A percentile compares a stretch with the other conserved stretches of the same genome.
These are phyloP conservation scores for Veloporphyrellus conicus DNA, from an alignment of 1,284 basidiomycete species.

Conservation along the genomic window DNA sequence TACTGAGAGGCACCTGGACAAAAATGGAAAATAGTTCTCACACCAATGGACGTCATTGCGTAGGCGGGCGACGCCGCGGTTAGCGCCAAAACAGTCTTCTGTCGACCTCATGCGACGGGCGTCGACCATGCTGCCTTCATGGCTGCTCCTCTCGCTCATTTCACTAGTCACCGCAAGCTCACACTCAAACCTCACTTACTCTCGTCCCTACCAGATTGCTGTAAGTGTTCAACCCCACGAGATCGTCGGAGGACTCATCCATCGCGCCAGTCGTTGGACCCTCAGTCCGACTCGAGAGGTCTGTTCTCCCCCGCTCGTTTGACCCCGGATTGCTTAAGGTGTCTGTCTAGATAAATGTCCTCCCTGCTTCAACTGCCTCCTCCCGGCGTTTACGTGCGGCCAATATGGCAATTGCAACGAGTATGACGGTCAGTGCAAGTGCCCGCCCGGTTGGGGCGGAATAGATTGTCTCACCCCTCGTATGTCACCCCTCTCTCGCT, in stretches of 20 bases:
- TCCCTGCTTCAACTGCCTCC: constrained; percentile 71
- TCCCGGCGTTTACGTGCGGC: constrained; percentile 68
- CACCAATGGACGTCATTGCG: no score
- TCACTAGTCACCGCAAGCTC: constrained; percentile 5
- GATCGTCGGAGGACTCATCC: constrained; percentile 10
- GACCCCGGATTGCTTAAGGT: neutral
- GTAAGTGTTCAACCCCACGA: constrained; percentile 16
- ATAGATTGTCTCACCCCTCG: constrained; percentile 75
- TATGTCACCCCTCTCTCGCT: constrained; percentile 33
- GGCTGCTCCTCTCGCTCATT: constrained; percentile 17
- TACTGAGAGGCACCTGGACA: no score
- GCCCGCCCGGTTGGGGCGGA: constrained; percentile 79
- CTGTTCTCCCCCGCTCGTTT: neutral
- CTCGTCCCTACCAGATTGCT: constrained; percentile 24
- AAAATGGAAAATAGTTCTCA: no score
- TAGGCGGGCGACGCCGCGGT: neutral
- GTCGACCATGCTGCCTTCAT: constrained; percentile 12
- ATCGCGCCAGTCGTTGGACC: constrained; percentile 19
- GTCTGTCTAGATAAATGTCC: constrained; percentile 41
- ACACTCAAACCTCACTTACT: constrained; percentile 4
- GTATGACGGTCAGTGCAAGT: constrained; percentile 77
- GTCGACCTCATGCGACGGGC: constrained; percentile 26
- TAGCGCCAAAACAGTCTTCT: constrained; percentile 1
- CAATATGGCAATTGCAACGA: constrained; percentile 73
- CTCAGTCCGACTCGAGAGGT: constrained; percentile 17